Conservation (phyloP, 345 rosid genomes). For the Viola odorata region DNA sequence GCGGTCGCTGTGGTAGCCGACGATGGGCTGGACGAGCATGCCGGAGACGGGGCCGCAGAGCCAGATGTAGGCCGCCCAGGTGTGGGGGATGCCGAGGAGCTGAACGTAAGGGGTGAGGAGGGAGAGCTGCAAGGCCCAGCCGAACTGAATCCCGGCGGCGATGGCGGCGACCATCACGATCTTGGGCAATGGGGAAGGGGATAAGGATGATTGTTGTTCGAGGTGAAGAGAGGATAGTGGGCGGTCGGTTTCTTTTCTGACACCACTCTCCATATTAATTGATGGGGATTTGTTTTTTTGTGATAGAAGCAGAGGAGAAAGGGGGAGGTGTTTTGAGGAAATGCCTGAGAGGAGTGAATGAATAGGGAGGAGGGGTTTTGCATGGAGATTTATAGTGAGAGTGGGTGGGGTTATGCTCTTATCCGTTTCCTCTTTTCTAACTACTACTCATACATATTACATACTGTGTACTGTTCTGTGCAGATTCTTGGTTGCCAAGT, state of each 20-base stretch:
- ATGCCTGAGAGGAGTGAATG: background rate
- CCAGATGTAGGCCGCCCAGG: conserved; percentile 86
- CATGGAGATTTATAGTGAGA: conserved; percentile 12
- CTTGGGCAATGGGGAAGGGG: conserved; percentile 29
- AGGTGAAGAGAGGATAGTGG: background rate
- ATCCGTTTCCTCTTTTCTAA: conserved; percentile 6
- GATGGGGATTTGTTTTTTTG: background rate
- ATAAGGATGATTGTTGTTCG: background rate
- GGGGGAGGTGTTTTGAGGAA: too few species aligned
- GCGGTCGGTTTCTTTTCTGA: conserved; percentile 1
- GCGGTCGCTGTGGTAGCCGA: conserved; percentile 76
- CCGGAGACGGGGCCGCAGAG: conserved; percentile 93
- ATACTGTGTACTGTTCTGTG: too few species aligned
- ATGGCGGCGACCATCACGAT: conserved; percentile 61
- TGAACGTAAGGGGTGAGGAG: conserved; percentile 85
- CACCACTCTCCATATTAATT: background rate
- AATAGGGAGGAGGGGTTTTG: background rate
- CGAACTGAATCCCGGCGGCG: conserved; percentile 88
- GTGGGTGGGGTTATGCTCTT: background rate
- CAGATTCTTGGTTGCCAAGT: conserved; percentile 6
- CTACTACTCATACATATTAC: background rate
- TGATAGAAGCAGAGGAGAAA: too few species aligned
- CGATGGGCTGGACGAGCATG: conserved; percentile 78
- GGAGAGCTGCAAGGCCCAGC: conserved; percentile 92
- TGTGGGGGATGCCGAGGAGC: conserved; percentile 75